These are phyloP conservation scores for Sungouiella blattae DNA, from an alignment of 805 yeast species.

Conservation along the genomic window DNA sequence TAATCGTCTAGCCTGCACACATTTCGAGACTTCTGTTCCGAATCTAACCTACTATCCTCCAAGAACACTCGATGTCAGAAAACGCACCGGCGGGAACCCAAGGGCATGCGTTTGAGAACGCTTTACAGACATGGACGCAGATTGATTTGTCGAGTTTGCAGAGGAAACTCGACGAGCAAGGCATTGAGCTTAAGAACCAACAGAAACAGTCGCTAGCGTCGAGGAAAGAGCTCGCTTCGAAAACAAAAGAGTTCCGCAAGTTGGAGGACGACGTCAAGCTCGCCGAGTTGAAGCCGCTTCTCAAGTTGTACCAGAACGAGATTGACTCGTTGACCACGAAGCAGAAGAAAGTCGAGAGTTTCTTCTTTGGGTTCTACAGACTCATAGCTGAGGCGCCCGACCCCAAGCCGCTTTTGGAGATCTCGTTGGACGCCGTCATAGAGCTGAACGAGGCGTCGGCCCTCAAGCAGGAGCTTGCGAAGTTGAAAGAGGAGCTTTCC, in stretches of 20 bases:
- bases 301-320: slow-evolving; percentile 80
- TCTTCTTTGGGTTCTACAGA: slow-evolving; percentile 72
- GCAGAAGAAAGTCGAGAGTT: slow-evolving; percentile 67
- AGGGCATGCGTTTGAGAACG: slow-evolving; percentile 23
- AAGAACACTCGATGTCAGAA: no score
- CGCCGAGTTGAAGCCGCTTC: slow-evolving; percentile 57
- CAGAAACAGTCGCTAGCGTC: slow-evolving; percentile 66
- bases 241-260: slow-evolving; percentile 83
- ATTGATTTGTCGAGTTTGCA: slow-evolving; percentile 72
- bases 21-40: no score
- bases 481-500: slow-evolving; percentile 56
- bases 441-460: slow-evolving; percentile 50
- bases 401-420: slow-evolving; percentile 76
- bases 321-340: slow-evolving; percentile 79
- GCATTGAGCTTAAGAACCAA: slow-evolving; percentile 63
- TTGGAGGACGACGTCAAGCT: slow-evolving; percentile 66
- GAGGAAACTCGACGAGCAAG: slow-evolving; percentile 68
- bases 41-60: no score
- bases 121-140: slow-evolving; percentile 71
- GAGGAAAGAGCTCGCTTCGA: slow-evolving; percentile 73
- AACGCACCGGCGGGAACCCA: neutral
- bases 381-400: slow-evolving; percentile 88
- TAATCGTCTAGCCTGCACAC: no score
- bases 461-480: slow-evolving; percentile 47
- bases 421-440: slow-evolving; percentile 60